Percentiles rank a stretch among this genome's conserved stretches.
Evolutionary conservation across 1,139 yeast species (phyloP).

Genomic region (Yamadazyma mexicana): DNA sequence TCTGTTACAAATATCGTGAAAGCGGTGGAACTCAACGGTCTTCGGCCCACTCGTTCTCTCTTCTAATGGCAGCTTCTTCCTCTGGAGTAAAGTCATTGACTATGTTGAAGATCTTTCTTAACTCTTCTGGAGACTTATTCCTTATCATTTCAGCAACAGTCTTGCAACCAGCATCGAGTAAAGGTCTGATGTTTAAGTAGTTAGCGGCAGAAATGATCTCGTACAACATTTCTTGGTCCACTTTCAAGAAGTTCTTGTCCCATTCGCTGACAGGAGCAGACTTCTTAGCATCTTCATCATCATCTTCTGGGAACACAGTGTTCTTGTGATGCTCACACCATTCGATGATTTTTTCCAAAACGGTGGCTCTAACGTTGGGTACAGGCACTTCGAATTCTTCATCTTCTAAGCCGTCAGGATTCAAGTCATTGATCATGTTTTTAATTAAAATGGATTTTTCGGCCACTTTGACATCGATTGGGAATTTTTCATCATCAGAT

Average conservation of each 20-base stretch:
- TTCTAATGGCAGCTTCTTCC: slow-evolving; percentile 95
- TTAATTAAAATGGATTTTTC: slow-evolving; percentile 86
- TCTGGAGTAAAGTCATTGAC: slow-evolving; percentile 95
- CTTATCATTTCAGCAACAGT: slow-evolving; percentile 98
- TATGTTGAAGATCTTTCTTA: slow-evolving; percentile 92
- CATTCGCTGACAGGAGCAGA: slow-evolving; percentile 89
- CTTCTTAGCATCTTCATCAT: slow-evolving; percentile 79
- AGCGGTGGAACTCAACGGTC: slow-evolving; percentile 49
- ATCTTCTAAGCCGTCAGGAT: slow-evolving; percentile 53
- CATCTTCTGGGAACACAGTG: slow-evolving; percentile 71
- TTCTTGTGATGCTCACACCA: slow-evolving; percentile 98
- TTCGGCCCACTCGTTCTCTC: slow-evolving; percentile 99
- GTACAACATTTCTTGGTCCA: slow-evolving; percentile 97
- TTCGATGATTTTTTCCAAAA: slow-evolving; percentile 86
- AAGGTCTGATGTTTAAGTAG: slow-evolving; percentile 88
- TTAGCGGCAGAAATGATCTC: slow-evolving; percentile 96
- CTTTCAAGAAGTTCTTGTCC: slow-evolving; percentile 94
- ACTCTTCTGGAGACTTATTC: slow-evolving; percentile 94
- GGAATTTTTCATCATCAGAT: slow-evolving; percentile 71
- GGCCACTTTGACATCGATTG: slow-evolving; percentile 81
- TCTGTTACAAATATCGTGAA: too few species aligned
- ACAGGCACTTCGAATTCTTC: slow-evolving; percentile 85
- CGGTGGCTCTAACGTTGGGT: slow-evolving; percentile 85
- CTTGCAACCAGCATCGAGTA: slow-evolving; percentile 94
- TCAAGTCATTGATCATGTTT: slow-evolving; percentile 84